Evolutionary conservation across 371 early-diverging fungal species (phyloP), one percentile per base, ranked within the genome.

Genomic region (Rhizomucor pusillus): DNA sequence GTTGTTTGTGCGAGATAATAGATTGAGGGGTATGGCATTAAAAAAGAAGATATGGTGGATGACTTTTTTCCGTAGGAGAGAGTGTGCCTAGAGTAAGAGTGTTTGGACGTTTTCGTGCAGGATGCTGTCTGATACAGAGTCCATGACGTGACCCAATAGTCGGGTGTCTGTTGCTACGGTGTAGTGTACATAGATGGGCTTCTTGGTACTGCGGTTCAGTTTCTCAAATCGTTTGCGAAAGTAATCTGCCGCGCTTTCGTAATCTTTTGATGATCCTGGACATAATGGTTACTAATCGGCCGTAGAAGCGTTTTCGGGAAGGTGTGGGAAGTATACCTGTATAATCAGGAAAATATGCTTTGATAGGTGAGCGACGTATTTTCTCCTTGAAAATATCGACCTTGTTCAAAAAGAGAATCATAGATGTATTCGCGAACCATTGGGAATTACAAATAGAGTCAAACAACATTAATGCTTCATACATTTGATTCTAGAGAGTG

Each of bases 371-470:
- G 43, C 73, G 66, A 47, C 76, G 62, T 22, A 97, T 81, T 73
- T 96, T 97, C 49, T 84, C 80, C 62, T 84, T 86, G 79, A 97
- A 94, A 18, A 96, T 81, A 66, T 97, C 98, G 48, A 95, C 91
- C 77, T 97, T 97, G 85, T 97, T 97, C 54, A 97, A 66, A 70
- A 97, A 93, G 44, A 97, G 78, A 57, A 97, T 95, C 71, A 96
- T 91, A 14, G 92, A 90, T 2, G 95, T 95, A 47, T 90, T 82
- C 39, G 80, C 78, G 69, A 97, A 95, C 95, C 97, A 95, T 63
- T 87, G 82, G 12, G 90, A 90, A 70, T 97, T 97, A 76, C 94
- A 94, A 58, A 95, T 93, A 23, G 93, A 91, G 73, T 95, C 94
- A 65, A 95, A 97, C 36, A 97, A 76, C 64, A 93, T 92, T 54